Base-by-base conservation (phyloP, 2,329 filamentous ascomycete species). In the Apiospora kogelbergensis region DNA sequence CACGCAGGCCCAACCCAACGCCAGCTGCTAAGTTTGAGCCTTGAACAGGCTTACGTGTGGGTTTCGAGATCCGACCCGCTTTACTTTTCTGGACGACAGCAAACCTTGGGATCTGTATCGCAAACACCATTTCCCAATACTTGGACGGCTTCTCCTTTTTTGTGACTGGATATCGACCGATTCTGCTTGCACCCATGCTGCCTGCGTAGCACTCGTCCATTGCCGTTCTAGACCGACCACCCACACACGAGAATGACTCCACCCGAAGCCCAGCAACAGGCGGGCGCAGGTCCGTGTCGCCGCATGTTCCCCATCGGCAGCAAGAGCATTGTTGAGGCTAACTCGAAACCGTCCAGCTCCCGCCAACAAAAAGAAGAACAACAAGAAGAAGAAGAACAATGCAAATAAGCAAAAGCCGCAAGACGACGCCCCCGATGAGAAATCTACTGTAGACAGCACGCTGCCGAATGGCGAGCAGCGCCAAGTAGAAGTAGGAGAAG, bases 361-460 rank as follows among this genome's bases (percentile, higher is more conserved):
- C 82, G 82, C 80, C 74, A 75, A 82, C 65, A 87, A 85, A 79
- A 89, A 87, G 81, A 89, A 86, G 81, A 85, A 84, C 77, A 85
- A 84, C 75, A 88, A 85, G 74, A 89, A 88, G 80, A 89, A 87
- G 81, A 88, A 86, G 82, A 86, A 84, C 73, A 65, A 60, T 40
- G 20, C 45, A 70, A 70, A 63, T 66, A 67, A 71, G 46, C 33
- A 67, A 48, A 57, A 33, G 46, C 46, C 40, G 3, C 46, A 57
- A 48, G 68, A 74, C 53, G 70, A 74, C 73, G 75, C 22, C 41
- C 42, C 42, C 20, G 65, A 66, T 33, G 72, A 45, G 41, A 74
- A 73, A 68, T 48, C 70, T 42, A 42, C 40, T 42, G 45, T 72
- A 69, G 73, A 76, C 44, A 57, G 41, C 63, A 45, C 71, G 30